phyloP scores from a whole-genome alignment of 208 protist genomes.

The Trypanosoma grayi region DNA sequence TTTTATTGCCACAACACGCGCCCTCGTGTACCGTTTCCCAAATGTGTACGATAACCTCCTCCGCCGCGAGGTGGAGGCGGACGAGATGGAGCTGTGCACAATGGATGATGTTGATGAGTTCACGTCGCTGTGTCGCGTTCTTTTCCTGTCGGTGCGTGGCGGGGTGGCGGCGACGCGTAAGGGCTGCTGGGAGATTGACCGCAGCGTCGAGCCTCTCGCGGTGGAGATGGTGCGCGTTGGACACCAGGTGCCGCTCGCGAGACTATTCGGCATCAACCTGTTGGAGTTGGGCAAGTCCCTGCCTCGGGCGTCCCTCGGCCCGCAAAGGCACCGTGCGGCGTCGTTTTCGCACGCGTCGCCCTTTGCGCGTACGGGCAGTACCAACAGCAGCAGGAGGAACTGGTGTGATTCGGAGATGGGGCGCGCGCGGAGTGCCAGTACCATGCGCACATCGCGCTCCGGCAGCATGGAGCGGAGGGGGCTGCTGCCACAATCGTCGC shows the following conservation, averaged over 20 bases:
- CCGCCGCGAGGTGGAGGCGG: background rate
- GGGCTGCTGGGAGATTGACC: background rate
- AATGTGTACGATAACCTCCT: constrained; percentile 13
- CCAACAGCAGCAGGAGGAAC: background rate
- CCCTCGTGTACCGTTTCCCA: background rate
- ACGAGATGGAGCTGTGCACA: background rate
- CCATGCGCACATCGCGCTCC: background rate
- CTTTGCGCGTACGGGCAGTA: background rate
- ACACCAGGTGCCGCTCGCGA: background rate
- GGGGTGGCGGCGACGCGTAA: background rate
- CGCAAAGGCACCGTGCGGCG: too few relatives aligned
- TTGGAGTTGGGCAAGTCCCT: background rate
- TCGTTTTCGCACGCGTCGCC: background rate
- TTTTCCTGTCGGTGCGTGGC: constrained; percentile 8
- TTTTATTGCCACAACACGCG: background rate
- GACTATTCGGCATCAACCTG: background rate
- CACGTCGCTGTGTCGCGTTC: background rate
- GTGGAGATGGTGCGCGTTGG: constrained; percentile 2
- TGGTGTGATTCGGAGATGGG: too few relatives aligned
- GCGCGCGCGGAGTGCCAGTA: too few relatives aligned
- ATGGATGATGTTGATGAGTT: constrained; percentile 1
- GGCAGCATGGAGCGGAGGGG: background rate
- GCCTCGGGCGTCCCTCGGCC: background rate
- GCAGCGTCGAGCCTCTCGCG: background rate
- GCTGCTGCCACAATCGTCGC: background rate